Conservation (phyloP, 805 yeast species). For the Allodekkera sacchari region DNA sequence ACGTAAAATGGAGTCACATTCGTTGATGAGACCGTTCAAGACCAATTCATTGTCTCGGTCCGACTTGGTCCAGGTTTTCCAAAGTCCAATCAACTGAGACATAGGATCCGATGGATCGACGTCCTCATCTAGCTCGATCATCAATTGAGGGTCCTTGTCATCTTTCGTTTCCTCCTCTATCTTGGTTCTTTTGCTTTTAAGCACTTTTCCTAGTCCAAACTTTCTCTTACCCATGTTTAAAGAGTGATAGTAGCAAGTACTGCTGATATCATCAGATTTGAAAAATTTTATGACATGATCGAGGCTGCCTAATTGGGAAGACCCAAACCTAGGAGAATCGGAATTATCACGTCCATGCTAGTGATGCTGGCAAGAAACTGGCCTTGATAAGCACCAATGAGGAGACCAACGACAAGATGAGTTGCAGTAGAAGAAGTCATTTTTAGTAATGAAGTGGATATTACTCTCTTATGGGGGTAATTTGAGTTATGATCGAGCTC, state of each 20-base stretch:
- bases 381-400: no score
- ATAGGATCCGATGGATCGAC: conserved; percentile 72
- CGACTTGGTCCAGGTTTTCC: conserved; percentile 51
- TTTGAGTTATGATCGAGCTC: no score
- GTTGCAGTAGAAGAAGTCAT: no score
- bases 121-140: conserved; percentile 62
- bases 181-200: conserved; percentile 33
- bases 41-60: conserved; percentile 56
- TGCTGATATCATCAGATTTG: neutral
- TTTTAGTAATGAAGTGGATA: no score
- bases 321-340: no score
- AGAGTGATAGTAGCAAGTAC: neutral
- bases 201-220: conserved; percentile 52
- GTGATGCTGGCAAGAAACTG: no score
- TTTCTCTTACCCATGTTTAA: conserved; percentile 39
- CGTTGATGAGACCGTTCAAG: conserved; percentile 82
- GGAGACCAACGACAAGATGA: no score
- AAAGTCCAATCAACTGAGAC: conserved; percentile 67
- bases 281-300: no score
- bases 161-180: conserved; percentile 24
- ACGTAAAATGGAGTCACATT: conserved; percentile 47
- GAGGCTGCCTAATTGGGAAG: no score
- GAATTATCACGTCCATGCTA: no score
- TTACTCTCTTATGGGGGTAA: no score
- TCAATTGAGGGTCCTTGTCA: conserved; percentile 28